Evolutionary conservation across 257 asterid genomes (phyloP), one percentile per base, ranked within the genome.

Genomic region (Verbascum thapsus): DNA sequence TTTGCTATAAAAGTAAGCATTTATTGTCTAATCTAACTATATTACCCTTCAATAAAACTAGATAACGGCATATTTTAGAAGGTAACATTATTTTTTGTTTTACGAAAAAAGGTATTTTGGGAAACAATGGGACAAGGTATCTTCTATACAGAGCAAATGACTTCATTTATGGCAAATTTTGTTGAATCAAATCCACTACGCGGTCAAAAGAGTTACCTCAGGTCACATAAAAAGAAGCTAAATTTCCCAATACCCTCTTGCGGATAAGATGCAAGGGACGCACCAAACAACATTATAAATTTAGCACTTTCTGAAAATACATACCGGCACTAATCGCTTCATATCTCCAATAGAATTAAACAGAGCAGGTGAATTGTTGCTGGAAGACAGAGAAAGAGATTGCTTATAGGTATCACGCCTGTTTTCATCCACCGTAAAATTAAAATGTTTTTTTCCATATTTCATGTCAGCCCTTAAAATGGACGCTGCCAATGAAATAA

Each of bases 381-480:
- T 67, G 40, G 75, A 71, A 43, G 84, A 72, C 13, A 67, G 67
- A 16, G 84, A 67, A 50, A 67, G 76, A 74, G 63, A 83, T 34
- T 80, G 83, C 70, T 71, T 74, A 69, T 87, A 89, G 42, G 96
- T 85, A 40, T 89, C 94, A 41, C 99, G 95, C 76, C 83, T 83
- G 74, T 75, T 83, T 80, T 89, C 96, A 39, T 92, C 95, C 63
- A 89, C 79, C 2, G n/a, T n/a, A n/a, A n/a, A n/a, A n/a, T n/a
- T 64, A 49, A 88, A 81, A 17, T 83, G 86, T 65, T 87, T 92
- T 69, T 87, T 92, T 19, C 96, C 96, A 61, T 89, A 74, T 74
- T 89, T 92, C 97, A 85, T 83, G 80, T 92, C 99, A 63, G 97
- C 97, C 80, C 82, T 83, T 72, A 92, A 72, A 64, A 92, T 89